Conservation (phyloP, 208 protist genomes). For the Trypanosoma congolense region DNA sequence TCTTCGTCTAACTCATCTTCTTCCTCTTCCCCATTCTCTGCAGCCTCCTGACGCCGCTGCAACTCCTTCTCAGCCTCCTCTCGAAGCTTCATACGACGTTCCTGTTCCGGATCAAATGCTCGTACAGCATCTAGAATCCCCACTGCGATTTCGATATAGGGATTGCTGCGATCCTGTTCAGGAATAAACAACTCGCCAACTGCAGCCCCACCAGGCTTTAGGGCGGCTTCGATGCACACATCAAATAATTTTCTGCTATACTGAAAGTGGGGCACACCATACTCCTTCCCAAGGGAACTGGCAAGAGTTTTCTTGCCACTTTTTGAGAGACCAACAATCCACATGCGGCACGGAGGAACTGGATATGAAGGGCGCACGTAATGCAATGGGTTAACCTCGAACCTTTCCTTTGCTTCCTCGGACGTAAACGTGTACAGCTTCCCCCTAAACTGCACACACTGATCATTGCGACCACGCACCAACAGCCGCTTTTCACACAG, state of each 20-base stretch:
- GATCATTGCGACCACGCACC: conserved; percentile 54
- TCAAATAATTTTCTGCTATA: conserved; percentile 79
- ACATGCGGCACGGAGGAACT: conserved; percentile 65
- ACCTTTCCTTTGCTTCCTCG: conserved; percentile 44
- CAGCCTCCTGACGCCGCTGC: conserved; percentile 47
- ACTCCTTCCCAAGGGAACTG: conserved; percentile 37
- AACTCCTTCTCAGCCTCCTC: conserved; percentile 50
- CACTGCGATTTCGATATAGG: conserved; percentile 42
- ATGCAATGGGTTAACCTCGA: conserved; percentile 60
- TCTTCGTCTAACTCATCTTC: conserved; percentile 62
- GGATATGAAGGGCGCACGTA: conserved; percentile 49
- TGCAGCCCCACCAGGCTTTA: conserved; percentile 38
- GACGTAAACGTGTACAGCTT: conserved; percentile 79
- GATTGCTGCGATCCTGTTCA: conserved; percentile 29
- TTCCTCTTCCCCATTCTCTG: conserved; percentile 29
- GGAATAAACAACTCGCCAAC: conserved; percentile 64
- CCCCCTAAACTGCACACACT: conserved; percentile 47
- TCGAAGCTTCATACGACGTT: conserved; percentile 41
- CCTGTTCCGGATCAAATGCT: conserved; percentile 49
- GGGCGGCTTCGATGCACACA: conserved; percentile 57
- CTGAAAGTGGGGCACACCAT: conserved; percentile 56
- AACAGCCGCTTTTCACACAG: conserved; percentile 62
- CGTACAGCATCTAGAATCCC: conserved; percentile 54
- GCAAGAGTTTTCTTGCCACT: conserved; percentile 77
- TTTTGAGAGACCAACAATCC: conserved; percentile 61